Base-by-base conservation (phyloP, 495 filamentous ascomycete species). In the Aspergillus indologenus region DNA sequence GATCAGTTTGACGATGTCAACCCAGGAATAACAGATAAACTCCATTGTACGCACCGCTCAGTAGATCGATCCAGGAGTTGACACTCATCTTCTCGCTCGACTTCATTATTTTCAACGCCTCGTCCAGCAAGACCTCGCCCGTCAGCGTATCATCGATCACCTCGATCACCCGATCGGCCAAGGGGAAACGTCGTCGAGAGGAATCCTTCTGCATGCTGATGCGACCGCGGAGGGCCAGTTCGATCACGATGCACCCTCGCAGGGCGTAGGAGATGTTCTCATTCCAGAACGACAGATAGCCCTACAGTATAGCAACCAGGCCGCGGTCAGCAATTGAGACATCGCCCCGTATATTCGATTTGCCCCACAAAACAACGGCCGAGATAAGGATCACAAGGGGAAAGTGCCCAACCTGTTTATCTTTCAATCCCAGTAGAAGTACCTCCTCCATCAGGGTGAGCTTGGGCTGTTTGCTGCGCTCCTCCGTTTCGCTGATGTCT, bases 61-160 rank as follows among this genome's bases (percentile, higher is more conserved):
- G 90, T 59, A 98, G 79, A 70, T 98, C 94, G 72, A 98, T 97
- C 94, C 94, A 98, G 42, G 90, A 88, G 76, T 88, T 91, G 53
- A 98, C 95, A 72, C 94, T 98, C 94, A 98, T 98, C 83, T 96
- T 96, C 81, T 98, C 94, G 71, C 91, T 96, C 61, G 87, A 86
- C 79, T 98, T 98, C 93, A 98, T 98, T 92, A 98, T 96, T 81
- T 98, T 98, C 71, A 98, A 81, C 59, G 94, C 90, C 81, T 98
- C 94, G 77, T 98, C 94, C 66, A 98, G 85, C 68, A 98, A 83
- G 65, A 98, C 92, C 81, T 98, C 94, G 56, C 94, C 94, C 2
- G 94, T 98, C 73, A 97, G 81, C 59, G 90, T 96, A 70, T 98
- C 94, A 73, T 98, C 94, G 66, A 98, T 82, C 56, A 98, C 94